Base-by-base conservation (phyloP, 257 asterid species). In the Coffea eugenioides region DNA sequence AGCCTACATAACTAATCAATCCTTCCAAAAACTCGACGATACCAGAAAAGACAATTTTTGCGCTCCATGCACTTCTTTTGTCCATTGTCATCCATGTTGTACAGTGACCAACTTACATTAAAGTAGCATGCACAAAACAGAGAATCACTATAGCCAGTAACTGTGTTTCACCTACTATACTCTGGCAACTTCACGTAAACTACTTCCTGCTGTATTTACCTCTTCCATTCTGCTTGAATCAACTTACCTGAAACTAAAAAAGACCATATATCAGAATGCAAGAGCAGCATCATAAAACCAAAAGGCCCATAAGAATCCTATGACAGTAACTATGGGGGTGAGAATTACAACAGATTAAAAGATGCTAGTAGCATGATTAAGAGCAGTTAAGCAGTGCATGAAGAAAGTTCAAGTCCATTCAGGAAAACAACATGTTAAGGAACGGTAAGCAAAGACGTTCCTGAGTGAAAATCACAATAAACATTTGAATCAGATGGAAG, bases 211-310 rank as follows among this genome's bases (percentile, higher is more conserved):
- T 31, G 45, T 74, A 83, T 39, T 79, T 82, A 85, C 79, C 84
- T 73, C 83, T 76, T 85, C 89, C 87, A 83, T 69, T 83, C 83
- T 73, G 82, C 85, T 80, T 81, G 88, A 74, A 76, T 62, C 71
- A 65, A 72, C 86, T 77, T 80, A 71, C 80, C 89, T 85, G 85
- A 64, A 80, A 80, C 18, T 8, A 20, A 39, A 12, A 80, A 57
- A 71, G 45, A 39, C 10, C 25, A 49, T 34, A 11, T n/a, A 52
- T 72, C 68, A 64, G n/a, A 65, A 51, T 4, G 27, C 49, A 8
- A 62, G 39, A 41, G 59, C 39, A 65, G 36, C 20, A 74, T 64
- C 36, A 13, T 27, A 25, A 2, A 66, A 25, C 0, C 31, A 1
- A 66, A 11, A 66, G 43, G 70, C 1, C 70, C 36, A n/a, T 25